Evolutionary conservation across 345 rosid genomes (phyloP), one percentile per base, ranked within the genome.

Genomic region (Heritiera littoralis): DNA sequence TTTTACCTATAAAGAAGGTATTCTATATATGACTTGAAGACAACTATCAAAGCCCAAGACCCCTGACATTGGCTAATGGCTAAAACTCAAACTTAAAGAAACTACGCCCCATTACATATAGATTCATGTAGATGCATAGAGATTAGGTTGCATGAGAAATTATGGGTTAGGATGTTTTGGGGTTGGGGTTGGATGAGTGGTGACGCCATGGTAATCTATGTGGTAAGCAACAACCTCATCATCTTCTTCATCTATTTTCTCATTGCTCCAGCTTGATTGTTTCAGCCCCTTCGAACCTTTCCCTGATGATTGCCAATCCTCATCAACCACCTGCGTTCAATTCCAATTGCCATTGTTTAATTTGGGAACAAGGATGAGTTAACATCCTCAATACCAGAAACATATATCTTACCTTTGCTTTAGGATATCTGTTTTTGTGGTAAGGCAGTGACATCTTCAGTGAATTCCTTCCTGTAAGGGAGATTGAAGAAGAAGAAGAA

Each of bases 111-210:
- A 35, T 35, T 35, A 35, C 38, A 35, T 35, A 35, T 35, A 3
- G 38, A 35, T 35, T 35, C 38, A 35, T 35, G 38, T 35, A 35
- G 3, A 35, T 35, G 38, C 3, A 23, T 23, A 23, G 28, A 23
- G 28, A 23, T 23, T 23, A 23, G 28, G 28, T 23, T 23, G 3
- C 38, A 35, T 35, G 38, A 35, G 38, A 35, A 2, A 35, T 35
- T 14, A 54, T 28, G 90, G 92, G 56, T 43, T 83, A n/a, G 90
- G 90, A 81, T 90, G 90, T 77, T 82, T 88, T 15, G 93, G 93
- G 70, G 88, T 82, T 18, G 92, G 92, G 64, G 84, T 79, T 59
- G 91, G 93, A 84, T 90, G 93, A 72, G 93, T 88, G 20, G 86
- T 83, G 51, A 84, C 90, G 58, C 90, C 93, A 78, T 87, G 87